Evolutionary conservation across 768 basidiomycete species (phyloP).

Genomic region (Zangia roseola): DNA sequence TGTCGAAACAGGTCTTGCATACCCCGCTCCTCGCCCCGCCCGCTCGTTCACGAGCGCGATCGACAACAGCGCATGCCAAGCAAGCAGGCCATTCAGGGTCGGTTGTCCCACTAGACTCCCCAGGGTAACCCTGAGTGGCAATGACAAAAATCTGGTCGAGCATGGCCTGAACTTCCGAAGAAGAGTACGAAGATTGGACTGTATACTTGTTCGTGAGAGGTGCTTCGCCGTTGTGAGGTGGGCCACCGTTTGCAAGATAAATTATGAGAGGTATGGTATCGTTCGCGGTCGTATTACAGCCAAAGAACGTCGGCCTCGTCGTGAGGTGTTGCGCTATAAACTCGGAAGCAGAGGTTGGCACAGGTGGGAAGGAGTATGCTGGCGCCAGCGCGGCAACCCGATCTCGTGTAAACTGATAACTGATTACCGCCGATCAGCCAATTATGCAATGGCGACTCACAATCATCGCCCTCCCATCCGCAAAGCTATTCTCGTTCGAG

Average conservation of each 20-base stretch:
- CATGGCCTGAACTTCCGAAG: slow-evolving; percentile 40
- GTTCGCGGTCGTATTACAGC: slow-evolving; percentile 34
- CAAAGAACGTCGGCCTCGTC: slow-evolving; percentile 45
- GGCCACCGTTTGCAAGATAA: slow-evolving; percentile 58
- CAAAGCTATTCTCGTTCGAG: slow-evolving; percentile 16
- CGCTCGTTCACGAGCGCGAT: slow-evolving; percentile 37
- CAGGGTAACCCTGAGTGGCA: slow-evolving; percentile 43
- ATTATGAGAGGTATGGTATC: slow-evolving; percentile 46
- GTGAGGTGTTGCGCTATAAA: slow-evolving; percentile 38
- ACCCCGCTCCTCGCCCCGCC: slow-evolving; percentile 29
- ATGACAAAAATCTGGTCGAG: slow-evolving; percentile 44
- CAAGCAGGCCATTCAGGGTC: slow-evolving; percentile 48
- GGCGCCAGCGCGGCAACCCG: slow-evolving; percentile 36
- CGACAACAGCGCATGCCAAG: slow-evolving; percentile 51
- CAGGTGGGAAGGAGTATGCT: slow-evolving; percentile 34
- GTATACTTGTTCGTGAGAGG: slow-evolving; percentile 45
- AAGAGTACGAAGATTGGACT: slow-evolving; percentile 35
- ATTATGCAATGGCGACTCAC: slow-evolving; percentile 10
- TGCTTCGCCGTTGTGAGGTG: slow-evolving; percentile 37
- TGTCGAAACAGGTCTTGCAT: slow-evolving; percentile 28
- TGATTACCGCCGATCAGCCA: not conserved
- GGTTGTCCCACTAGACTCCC: slow-evolving; percentile 21
- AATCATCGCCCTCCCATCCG: slow-evolving; percentile 28
- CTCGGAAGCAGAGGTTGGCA: slow-evolving; percentile 25
- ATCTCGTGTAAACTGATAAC: slow-evolving; percentile 32